These are phyloP conservation scores for Phytophthora cryptogea DNA, from an alignment of 352 stramenopile species.

Conservation along the genomic window DNA sequence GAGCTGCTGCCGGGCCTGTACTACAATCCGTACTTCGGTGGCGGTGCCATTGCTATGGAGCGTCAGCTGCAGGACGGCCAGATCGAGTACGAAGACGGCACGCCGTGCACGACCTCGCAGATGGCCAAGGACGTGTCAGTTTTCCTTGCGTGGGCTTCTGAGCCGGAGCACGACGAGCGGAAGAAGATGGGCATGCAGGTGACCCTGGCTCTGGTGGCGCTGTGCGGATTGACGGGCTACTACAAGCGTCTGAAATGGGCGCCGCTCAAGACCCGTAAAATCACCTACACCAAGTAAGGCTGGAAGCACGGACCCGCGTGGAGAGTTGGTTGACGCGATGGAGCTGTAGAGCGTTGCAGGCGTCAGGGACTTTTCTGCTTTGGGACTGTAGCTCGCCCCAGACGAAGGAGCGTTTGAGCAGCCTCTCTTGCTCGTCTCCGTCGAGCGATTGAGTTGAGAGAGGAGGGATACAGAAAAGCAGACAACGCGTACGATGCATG, in stretches of 20 bases:
- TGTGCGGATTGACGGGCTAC: slow-evolving; percentile 94
- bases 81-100: slow-evolving; percentile 98
- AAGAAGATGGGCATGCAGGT: slow-evolving; percentile 98
- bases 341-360: slow-evolving; percentile 17
- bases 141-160: slow-evolving; percentile 97
- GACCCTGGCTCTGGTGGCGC: slow-evolving; percentile 90
- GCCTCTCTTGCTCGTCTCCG: slow-evolving; percentile 13
- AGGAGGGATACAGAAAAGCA: slow-evolving; percentile 14
- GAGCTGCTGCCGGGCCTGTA: slow-evolving; percentile 89
- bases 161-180: slow-evolving; percentile 97
- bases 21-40: slow-evolving; percentile 99
- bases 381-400: slow-evolving; percentile 17
- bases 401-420: slow-evolving; percentile 23
- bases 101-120: slow-evolving; percentile 96
- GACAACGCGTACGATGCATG: slow-evolving; percentile 17
- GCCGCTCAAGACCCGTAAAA: slow-evolving; percentile 98
- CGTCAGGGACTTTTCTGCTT: slow-evolving; percentile 17
- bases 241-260: slow-evolving; percentile 99
- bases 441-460: slow-evolving; percentile 11
- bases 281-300: slow-evolving; percentile 96
- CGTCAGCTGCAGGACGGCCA: slow-evolving; percentile 97
- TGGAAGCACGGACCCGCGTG: slow-evolving; percentile 9
- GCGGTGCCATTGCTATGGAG: slow-evolving; percentile 98
- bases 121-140: slow-evolving; percentile 98
- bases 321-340: slow-evolving; percentile 15